Conservation (phyloP, 1,284 basidiomycete genomes). For the Exobasidium cylindrosporum region DNA sequence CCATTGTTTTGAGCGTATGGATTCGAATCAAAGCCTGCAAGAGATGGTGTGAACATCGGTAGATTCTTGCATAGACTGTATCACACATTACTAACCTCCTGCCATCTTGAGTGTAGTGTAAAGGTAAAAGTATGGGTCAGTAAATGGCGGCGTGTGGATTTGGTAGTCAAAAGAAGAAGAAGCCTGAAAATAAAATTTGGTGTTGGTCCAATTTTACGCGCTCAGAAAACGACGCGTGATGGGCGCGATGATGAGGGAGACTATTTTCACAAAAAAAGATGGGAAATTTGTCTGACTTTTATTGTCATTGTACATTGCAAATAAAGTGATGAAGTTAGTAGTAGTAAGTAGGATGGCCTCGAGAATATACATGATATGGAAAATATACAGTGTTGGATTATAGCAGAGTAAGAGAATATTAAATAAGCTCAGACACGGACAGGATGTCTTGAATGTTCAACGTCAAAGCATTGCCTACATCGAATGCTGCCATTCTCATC, state of each 20-base stretch:
- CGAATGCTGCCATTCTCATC: conserved; percentile 31
- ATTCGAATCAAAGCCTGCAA: conserved; percentile 16
- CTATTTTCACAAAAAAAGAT: not conserved
- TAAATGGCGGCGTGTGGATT: too few species aligned
- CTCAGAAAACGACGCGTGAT: too few species aligned
- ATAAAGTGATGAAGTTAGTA: not conserved
- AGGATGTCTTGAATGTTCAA: conserved; percentile 15
- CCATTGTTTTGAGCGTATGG: conserved; percentile 42
- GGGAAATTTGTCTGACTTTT: not conserved
- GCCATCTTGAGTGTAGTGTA: not conserved
- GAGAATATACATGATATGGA: not conserved
- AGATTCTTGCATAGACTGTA: too few species aligned
- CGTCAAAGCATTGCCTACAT: conserved; percentile 37
- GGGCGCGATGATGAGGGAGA: not conserved
- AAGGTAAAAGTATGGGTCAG: too few species aligned
- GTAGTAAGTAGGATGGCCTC: not conserved
- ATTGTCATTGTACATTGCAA: too few species aligned
- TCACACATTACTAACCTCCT: not conserved
- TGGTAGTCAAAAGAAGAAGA: too few species aligned
- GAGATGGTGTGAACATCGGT: too few species aligned
- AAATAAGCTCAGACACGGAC: not conserved
- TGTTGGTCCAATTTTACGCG: too few species aligned
- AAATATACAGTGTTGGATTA: not conserved
- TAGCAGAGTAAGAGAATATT: too few species aligned
- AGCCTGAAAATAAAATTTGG: too few species aligned